A percentile compares a stretch with the other conserved stretches of the same genome.
These are phyloP conservation scores for Sarcocystis neurona DNA, from an alignment of 169 alveolate species.

Conservation along the genomic window DNA sequence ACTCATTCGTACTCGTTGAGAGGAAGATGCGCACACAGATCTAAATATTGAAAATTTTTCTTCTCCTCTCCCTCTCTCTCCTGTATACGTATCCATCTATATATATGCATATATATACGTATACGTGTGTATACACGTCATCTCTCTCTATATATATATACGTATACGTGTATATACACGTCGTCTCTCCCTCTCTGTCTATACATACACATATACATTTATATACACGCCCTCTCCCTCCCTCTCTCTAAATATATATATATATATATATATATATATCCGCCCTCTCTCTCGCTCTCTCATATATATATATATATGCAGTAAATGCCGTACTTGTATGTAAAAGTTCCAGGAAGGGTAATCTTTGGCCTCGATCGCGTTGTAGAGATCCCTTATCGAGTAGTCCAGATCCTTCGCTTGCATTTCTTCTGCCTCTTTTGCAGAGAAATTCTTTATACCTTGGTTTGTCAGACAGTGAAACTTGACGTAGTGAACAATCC, in stretches of 20 bases:
- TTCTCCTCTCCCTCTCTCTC: not conserved
- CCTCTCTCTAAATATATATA: not conserved
- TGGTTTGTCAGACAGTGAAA: conserved; percentile 78
- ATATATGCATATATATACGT: too few relatives aligned
- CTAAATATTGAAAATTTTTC: not conserved
- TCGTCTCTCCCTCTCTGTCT: not conserved
- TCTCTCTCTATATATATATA: not conserved
- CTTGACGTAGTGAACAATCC: conserved; percentile 65
- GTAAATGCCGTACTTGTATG: too few relatives aligned
- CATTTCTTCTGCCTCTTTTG: conserved; percentile 70
- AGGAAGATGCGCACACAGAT: not conserved
- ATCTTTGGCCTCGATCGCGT: conserved; percentile 70
- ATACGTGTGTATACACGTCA: too few relatives aligned
- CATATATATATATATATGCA: too few relatives aligned
- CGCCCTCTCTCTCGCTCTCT: not conserved
- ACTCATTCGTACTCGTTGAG: not conserved
- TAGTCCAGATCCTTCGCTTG: conserved; percentile 75
- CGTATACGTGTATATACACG: not conserved
- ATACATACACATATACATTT: not conserved
- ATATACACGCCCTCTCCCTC: not conserved
- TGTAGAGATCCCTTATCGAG: conserved; percentile 78
- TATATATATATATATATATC: not conserved
- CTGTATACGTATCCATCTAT: not conserved
- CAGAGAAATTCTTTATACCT: conserved; percentile 76
- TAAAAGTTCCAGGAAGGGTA: conserved; percentile 75